Evolutionary conservation across 2,329 filamentous ascomycete species (phyloP).

Genomic region (Monilinia laxa): DNA sequence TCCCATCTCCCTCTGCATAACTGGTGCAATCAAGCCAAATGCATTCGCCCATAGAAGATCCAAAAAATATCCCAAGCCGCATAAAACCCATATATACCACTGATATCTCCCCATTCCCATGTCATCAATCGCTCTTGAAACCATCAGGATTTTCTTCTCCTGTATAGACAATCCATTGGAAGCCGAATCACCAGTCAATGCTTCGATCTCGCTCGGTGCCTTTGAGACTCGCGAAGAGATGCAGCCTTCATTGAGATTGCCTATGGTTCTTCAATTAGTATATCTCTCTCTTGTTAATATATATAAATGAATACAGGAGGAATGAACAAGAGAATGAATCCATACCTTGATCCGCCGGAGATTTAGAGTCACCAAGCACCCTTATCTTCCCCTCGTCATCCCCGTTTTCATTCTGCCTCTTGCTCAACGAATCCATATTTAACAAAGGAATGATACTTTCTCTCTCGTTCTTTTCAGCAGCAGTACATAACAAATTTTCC

Average conservation of each 20-base stretch:
- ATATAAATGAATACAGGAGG: background rate
- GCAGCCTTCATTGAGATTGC: background rate
- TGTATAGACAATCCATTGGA: slow-evolving; percentile 19
- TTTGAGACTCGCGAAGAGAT: slow-evolving; percentile 1
- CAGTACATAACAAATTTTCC: background rate
- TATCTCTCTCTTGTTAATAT: background rate
- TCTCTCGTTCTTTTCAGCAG: background rate
- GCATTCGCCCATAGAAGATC: slow-evolving; percentile 36
- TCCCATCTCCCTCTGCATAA: slow-evolving; percentile 31
- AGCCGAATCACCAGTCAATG: background rate
- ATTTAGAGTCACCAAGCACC: background rate
- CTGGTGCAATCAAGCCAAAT: slow-evolving; percentile 33
- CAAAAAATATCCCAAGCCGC: slow-evolving; percentile 37
- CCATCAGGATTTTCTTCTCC: slow-evolving; percentile 28
- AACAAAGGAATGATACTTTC: slow-evolving; percentile 18
- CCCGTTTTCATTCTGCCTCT: background rate
- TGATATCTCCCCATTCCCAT: slow-evolving; percentile 37
- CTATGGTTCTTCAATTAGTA: background rate
- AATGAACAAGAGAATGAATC: background rate
- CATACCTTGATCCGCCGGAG: background rate
- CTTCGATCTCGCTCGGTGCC: background rate
- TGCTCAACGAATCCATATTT: slow-evolving; percentile 10
- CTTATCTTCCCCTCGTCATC: background rate
- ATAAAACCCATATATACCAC: slow-evolving; percentile 36
- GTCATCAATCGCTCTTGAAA: slow-evolving; percentile 29